Conservation (phyloP, 139 green algal genomes). For the Nannochloris sp. region DNA sequence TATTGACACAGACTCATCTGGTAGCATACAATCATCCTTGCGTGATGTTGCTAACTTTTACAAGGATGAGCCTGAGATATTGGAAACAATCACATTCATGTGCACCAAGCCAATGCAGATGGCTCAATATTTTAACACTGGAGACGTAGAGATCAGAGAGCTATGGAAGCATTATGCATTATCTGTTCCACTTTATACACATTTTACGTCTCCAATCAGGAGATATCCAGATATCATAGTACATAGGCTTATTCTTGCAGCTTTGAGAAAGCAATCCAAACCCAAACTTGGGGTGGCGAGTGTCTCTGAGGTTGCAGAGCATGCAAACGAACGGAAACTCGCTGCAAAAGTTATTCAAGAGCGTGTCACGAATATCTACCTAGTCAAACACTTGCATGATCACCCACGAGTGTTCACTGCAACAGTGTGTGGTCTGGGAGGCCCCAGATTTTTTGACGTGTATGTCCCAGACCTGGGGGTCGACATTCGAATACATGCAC, state of each 20-base stretch:
- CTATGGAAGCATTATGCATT: slow-evolving; percentile 19
- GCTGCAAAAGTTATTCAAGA: slow-evolving; percentile 53
- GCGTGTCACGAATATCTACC: slow-evolving; percentile 54
- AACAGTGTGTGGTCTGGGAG: slow-evolving; percentile 53
- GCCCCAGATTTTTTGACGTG: slow-evolving; percentile 59
- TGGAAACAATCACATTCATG: slow-evolving; percentile 57
- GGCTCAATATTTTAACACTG: slow-evolving; percentile 86
- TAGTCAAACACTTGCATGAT: slow-evolving; percentile 61
- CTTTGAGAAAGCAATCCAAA: slow-evolving; percentile 32
- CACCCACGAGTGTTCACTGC: slow-evolving; percentile 27
- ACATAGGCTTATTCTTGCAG: slow-evolving; percentile 69
- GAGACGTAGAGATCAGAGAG: slow-evolving; percentile 18
- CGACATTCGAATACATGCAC: slow-evolving; percentile 43
- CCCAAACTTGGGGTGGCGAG: neutral
- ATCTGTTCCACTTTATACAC: slow-evolving; percentile 52
- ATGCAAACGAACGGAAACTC: slow-evolving; percentile 78
- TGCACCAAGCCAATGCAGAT: slow-evolving; percentile 87
- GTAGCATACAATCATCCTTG: slow-evolving; percentile 38
- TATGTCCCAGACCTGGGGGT: slow-evolving; percentile 68
- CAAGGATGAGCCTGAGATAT: neutral
- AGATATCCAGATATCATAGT: slow-evolving; percentile 88
- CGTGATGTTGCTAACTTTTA: slow-evolving; percentile 14
- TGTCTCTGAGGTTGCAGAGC: slow-evolving; percentile 33
- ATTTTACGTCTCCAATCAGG: slow-evolving; percentile 75
- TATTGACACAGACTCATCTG: slow-evolving; percentile 45